Conservation (phyloP, 768 basidiomycete species). For the Gautieria morchelliformis region DNA sequence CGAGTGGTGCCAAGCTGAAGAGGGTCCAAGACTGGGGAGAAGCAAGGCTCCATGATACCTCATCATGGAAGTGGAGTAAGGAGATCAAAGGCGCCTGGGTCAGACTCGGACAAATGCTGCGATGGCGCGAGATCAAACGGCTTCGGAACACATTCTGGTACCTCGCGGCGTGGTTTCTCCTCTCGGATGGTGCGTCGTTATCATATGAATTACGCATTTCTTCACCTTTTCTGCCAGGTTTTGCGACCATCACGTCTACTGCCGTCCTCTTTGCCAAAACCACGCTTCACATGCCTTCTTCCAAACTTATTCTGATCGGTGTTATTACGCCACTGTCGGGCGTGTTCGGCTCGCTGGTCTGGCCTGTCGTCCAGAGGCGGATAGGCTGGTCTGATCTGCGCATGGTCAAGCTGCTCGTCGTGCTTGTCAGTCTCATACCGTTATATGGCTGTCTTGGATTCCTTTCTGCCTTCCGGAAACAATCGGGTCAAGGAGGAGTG, state of each 20-base stretch:
- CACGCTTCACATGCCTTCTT: constrained; percentile 67
- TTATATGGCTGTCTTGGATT: constrained; percentile 82
- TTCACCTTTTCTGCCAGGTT: constrained; percentile 38
- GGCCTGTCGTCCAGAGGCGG: constrained; percentile 63
- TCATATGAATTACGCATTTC: background rate
- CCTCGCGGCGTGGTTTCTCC: constrained; percentile 87
- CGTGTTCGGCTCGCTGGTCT: constrained; percentile 74
- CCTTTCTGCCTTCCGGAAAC: constrained; percentile 36
- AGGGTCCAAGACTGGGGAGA: constrained; percentile 9
- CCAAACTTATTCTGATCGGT: constrained; percentile 71
- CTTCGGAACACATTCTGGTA: constrained; percentile 82
- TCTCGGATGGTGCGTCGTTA: constrained; percentile 66
- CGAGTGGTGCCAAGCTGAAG: constrained; percentile 23
- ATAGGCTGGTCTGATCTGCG: constrained; percentile 56
- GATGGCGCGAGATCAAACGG: constrained; percentile 58
- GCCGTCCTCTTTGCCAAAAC: constrained; percentile 92
- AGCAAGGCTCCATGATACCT: constrained; percentile 10
- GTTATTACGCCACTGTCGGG: constrained; percentile 70
- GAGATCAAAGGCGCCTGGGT: constrained; percentile 70
- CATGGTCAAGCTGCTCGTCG: constrained; percentile 57
- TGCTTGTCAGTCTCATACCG: constrained; percentile 57
- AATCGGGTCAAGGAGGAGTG: constrained; percentile 18
- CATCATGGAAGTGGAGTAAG: constrained; percentile 33
- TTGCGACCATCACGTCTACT: constrained; percentile 87
- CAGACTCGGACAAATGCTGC: constrained; percentile 64